These are phyloP conservation scores for Parachaetomium inaequale DNA, from an alignment of 495 filamentous ascomycete species.

Conservation along the genomic window DNA sequence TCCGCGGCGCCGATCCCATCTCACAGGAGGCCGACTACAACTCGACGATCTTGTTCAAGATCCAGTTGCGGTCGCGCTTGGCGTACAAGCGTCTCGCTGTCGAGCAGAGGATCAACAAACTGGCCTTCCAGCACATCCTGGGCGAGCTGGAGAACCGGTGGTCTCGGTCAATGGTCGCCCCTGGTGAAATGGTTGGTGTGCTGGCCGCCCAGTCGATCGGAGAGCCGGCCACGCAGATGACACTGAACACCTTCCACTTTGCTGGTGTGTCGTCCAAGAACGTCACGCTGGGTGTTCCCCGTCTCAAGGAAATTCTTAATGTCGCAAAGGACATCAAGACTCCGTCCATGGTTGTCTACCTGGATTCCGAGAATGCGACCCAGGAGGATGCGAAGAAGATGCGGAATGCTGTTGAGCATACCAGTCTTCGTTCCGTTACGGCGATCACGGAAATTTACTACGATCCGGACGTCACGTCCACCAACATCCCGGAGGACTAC, in stretches of 20 bases:
- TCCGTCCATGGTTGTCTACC: constrained; percentile 93
- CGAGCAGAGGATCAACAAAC: constrained; percentile 77
- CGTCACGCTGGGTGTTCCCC: constrained; percentile 96
- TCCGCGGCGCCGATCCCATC: constrained; percentile 77
- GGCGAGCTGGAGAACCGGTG: constrained; percentile 89
- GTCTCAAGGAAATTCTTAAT: constrained; percentile 98
- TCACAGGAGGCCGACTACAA: constrained; percentile 84
- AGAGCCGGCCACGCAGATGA: constrained; percentile 99
- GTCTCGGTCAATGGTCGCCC: constrained; percentile 70
- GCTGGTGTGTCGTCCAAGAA: constrained; percentile 99
- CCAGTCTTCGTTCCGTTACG: constrained; percentile 87
- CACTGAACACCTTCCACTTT: constrained; percentile 99
- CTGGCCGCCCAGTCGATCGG: constrained; percentile 97
- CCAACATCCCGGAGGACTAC: constrained; percentile 77
- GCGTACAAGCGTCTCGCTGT: constrained; percentile 88
- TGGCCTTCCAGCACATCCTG: constrained; percentile 88
- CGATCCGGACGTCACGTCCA: constrained; percentile 83
- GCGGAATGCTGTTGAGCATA: constrained; percentile 87
- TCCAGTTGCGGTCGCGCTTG: constrained; percentile 80
- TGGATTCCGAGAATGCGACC: constrained; percentile 55
- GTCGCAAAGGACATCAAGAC: constrained; percentile 98
- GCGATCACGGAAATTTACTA: constrained; percentile 94
- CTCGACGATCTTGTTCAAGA: constrained; percentile 86
- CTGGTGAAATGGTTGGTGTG: constrained; percentile 98
- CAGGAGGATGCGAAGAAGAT: constrained; percentile 81